phyloP scores from a whole-genome alignment of 805 yeast species.

The Lachancea sp. region DNA sequence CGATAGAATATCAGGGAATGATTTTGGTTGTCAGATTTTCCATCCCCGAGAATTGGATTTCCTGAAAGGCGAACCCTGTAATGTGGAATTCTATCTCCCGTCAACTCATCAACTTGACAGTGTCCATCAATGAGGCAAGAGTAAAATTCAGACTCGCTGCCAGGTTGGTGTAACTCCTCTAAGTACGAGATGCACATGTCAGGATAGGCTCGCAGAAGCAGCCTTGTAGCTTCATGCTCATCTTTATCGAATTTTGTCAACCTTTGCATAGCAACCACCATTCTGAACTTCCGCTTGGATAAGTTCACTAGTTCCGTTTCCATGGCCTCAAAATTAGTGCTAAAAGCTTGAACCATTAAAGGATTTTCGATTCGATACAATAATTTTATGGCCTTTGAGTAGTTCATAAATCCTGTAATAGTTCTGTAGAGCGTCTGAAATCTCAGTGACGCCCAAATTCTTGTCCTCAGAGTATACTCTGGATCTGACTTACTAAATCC shows the following conservation, averaged over 20 bases:
- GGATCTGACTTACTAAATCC: slow-evolving; percentile 68
- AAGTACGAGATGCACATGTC: slow-evolving; percentile 51
- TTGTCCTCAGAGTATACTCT: slow-evolving; percentile 58
- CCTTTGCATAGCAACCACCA: slow-evolving; percentile 86
- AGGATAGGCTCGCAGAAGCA: slow-evolving; percentile 68
- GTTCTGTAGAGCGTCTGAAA: slow-evolving; percentile 82
- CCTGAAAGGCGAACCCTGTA: slow-evolving; percentile 77
- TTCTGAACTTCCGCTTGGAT: slow-evolving; percentile 72
- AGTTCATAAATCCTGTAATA: slow-evolving; percentile 76
- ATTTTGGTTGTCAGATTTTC: slow-evolving; percentile 93
- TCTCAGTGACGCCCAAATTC: slow-evolving; percentile 83
- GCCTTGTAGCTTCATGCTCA: slow-evolving; percentile 62
- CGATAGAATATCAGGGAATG: slow-evolving; percentile 79
- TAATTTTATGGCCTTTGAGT: slow-evolving; percentile 63
- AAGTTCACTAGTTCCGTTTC: slow-evolving; percentile 62
- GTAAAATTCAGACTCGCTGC: slow-evolving; percentile 37
- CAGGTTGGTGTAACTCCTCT: slow-evolving; percentile 37
- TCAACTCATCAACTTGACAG: slow-evolving; percentile 47
- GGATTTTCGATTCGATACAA: slow-evolving; percentile 63
- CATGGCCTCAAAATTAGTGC: slow-evolving; percentile 46
- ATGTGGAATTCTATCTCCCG: slow-evolving; percentile 54
- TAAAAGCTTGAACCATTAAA: slow-evolving; percentile 41
- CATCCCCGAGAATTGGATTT: slow-evolving; percentile 93
- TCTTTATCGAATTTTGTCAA: slow-evolving; percentile 54
- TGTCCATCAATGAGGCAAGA: slow-evolving; percentile 66